Base-by-base conservation (phyloP, 2,329 filamentous ascomycete species). In the Calonectria leucothoes region DNA sequence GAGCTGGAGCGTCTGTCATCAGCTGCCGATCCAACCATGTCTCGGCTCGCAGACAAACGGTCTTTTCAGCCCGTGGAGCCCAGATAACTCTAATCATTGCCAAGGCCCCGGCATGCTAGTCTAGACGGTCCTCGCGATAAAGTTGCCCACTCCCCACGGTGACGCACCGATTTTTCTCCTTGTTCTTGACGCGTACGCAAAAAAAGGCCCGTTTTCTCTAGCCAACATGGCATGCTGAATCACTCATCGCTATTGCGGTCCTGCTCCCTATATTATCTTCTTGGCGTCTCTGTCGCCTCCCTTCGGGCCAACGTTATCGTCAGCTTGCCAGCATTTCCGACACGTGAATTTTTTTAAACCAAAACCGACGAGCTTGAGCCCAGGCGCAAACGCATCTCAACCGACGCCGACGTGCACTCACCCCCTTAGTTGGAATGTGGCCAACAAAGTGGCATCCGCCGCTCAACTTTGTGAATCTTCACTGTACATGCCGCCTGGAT, bases 381-480 rank as follows among this genome's bases (percentile, higher is more conserved):
- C n/a, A 17, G 37, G 23, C 23, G 29, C n/a, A 39, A 17, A 8
- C n/a, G 14, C 14, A 39, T 37, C n/a, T 39, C 29, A 37, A 49
- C 27, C 59, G 35, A 64, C 37, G 35, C 75, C 59, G 52, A 39
- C 49, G 15, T 51, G 23, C 61, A 65, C 69, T 35, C 3, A 45
- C 12, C 8, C 29, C 29, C 52, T 20, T 25, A 42, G 37, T 49
- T 71, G 59, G 67, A 48, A 71, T 35, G 63, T 45, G 31, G 65
- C 66, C n/a, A 72, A 73, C 37, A 71, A 78, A 77, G 75, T 78
- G 79, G 79, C 78, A 71, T 17, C 77, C 77, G 12, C 73, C 74
- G 20, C 48, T 79, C 52, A 81, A 81, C 69, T 81, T 81, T 52
- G 79, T 81, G 27, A 75, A 78, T 31, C 51, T 81, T 35, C 79